Conservation (phyloP, 148 eudicot genomes). For the Camellia sinensis region DNA sequence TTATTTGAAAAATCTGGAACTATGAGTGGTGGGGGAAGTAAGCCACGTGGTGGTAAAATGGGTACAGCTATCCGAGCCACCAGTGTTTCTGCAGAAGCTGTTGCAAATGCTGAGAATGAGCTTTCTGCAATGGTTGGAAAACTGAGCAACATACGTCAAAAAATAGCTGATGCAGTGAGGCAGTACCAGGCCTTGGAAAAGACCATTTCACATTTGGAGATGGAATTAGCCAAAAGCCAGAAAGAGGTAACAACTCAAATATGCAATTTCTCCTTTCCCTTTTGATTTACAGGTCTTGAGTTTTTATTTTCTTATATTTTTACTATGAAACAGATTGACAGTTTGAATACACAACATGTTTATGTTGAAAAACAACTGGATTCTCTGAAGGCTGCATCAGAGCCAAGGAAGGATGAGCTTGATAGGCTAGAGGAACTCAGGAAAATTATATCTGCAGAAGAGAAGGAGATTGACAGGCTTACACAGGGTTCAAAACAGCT, state of each 20-base stretch:
- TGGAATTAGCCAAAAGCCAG: conserved; percentile 81
- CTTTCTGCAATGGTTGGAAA: conserved; percentile 54
- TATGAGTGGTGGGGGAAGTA: conserved; percentile 93
- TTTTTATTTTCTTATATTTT: not conserved
- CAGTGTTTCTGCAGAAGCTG: conserved; percentile 78
- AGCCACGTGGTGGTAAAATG: conserved; percentile 99
- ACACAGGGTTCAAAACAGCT: conserved; percentile 64
- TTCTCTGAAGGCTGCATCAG: conserved; percentile 74
- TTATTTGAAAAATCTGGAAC: conserved; percentile 94
- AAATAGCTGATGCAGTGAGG: conserved; percentile 58
- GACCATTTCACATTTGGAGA: conserved; percentile 55
- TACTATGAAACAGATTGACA: conserved; percentile 62
- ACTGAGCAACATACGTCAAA: conserved; percentile 43
- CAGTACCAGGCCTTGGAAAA: conserved; percentile 61
- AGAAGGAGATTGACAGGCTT: conserved; percentile 67
- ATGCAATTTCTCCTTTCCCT: not conserved
- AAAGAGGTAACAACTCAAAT: conserved; percentile 58
- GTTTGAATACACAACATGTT: conserved; percentile 55
- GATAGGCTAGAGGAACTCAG: conserved; percentile 55
- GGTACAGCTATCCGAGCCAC: conserved; percentile 82
- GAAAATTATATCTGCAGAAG: conserved; percentile 55
- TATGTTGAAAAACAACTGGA: conserved; percentile 74
- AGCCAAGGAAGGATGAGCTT: conserved; percentile 68
- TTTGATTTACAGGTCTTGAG: not conserved
- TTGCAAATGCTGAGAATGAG: conserved; percentile 71